Percentiles rank a stretch among this genome's conserved stretches.
Evolutionary conservation across 306 rosid species (phyloP).

Genomic region (Pueraria montana): DNA sequence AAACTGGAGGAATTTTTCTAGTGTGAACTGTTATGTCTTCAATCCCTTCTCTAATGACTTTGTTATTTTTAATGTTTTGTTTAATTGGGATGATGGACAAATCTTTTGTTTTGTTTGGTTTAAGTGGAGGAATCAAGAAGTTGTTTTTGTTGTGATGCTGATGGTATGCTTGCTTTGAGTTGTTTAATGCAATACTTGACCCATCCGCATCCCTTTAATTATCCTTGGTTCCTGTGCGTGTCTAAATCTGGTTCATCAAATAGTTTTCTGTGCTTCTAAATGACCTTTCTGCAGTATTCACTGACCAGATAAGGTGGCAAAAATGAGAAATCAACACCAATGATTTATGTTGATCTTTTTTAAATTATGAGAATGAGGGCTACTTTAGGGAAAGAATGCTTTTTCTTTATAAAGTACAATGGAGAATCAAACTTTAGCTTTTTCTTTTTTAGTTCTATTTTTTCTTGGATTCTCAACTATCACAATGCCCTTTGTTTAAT

Average conservation of each 20-base stretch:
- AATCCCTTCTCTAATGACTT: slow-evolving; percentile 12
- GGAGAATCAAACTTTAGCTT: slow-evolving; percentile 65
- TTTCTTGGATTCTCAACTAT: slow-evolving; percentile 74
- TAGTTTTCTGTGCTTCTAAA: slow-evolving; percentile 39
- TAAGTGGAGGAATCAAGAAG: slow-evolving; percentile 38
- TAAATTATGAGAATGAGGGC: slow-evolving; percentile 44
- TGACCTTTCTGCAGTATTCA: slow-evolving; percentile 44
- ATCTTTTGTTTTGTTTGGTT: slow-evolving; percentile 39
- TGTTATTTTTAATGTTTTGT: slow-evolving; percentile 17
- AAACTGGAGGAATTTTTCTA: slow-evolving; percentile 30
- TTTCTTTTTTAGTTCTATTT: slow-evolving; percentile 64
- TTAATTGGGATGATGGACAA: slow-evolving; percentile 36
- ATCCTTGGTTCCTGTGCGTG: slow-evolving; percentile 27
- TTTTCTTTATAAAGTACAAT: slow-evolving; percentile 55
- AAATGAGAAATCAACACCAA: slow-evolving; percentile 46
- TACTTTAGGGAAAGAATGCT: slow-evolving; percentile 53
- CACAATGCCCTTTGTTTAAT: slow-evolving; percentile 45
- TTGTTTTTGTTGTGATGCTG: slow-evolving; percentile 27
- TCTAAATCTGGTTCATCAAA: slow-evolving; percentile 43
- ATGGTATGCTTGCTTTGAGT: slow-evolving; percentile 40
- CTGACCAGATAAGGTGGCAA: slow-evolving; percentile 49
- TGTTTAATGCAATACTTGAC: slow-evolving; percentile 44
- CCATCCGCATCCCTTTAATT: slow-evolving; percentile 36
- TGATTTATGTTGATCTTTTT: slow-evolving; percentile 47
- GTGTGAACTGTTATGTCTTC: not conserved